phyloP scores from a whole-genome alignment of 306 rosid genomes.

The Inga laurina region DNA sequence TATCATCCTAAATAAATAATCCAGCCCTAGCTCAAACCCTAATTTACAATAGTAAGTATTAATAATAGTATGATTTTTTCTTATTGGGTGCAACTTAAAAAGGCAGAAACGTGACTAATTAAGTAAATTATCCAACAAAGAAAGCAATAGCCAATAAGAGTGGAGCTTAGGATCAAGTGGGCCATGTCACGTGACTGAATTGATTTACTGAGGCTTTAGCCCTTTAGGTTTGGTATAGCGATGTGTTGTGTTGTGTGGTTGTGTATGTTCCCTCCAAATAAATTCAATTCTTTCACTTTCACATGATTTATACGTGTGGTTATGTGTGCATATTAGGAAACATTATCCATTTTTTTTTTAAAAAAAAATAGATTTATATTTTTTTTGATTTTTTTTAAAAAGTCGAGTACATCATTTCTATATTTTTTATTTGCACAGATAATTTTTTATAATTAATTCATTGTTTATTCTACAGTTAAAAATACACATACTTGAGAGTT shows the following conservation, averaged over 20 bases:
- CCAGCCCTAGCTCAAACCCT: background rate
- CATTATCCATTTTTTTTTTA: no score
- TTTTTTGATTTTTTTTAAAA: no score
- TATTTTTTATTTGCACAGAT: background rate
- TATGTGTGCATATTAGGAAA: no score
- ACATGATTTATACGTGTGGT: background rate
- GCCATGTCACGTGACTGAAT: background rate
- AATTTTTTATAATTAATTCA: background rate
- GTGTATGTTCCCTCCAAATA: background rate
- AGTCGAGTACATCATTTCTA: no score
- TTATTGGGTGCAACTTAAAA: background rate
- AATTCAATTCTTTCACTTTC: background rate
- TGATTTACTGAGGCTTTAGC: background rate
- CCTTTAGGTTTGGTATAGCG: background rate
- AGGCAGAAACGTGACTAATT: no score
- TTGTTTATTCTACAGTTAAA: background rate
- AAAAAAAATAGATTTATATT: no score
- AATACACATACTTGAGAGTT: background rate
- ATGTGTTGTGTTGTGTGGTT: background rate
- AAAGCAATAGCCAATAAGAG: background rate
- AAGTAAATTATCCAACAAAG: background rate
- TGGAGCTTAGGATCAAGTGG: background rate
- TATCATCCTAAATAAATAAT: no score
- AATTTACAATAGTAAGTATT: background rate
- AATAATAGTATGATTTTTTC: background rate